Conservation (phyloP, 495 filamentous ascomycete genomes). For the Xylona heveae region DNA sequence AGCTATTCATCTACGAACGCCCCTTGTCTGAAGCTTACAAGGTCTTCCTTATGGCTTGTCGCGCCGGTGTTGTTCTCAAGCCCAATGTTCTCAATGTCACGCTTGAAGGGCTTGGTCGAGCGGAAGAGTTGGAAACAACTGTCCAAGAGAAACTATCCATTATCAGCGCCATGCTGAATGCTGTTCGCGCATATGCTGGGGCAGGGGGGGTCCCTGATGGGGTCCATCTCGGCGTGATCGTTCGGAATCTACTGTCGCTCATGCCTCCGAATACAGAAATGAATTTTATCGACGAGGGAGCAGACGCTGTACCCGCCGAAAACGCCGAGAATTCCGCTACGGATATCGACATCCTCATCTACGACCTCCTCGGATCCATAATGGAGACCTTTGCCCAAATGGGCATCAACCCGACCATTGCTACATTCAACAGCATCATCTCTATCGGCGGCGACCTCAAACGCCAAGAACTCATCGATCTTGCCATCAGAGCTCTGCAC, state of each 20-base stretch:
- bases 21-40: constrained; percentile 22
- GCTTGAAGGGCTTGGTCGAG: constrained; percentile 3
- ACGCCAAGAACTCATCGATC: constrained; percentile 12
- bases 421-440: constrained; percentile 19
- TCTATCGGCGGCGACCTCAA: constrained; percentile 12
- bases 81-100: constrained; percentile 10
- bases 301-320: too few species aligned
- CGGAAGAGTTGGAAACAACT: constrained; percentile 2
- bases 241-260: not conserved
- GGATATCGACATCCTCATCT: too few species aligned
- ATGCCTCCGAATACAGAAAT: constrained; percentile 1
- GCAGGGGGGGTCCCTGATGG: constrained; percentile 14
- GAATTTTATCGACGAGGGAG: not conserved
- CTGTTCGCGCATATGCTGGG: constrained; percentile 15
- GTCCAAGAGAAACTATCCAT: constrained; percentile 8
- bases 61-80: constrained; percentile 16
- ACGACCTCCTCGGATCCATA: constrained; percentile 8
- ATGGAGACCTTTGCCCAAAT: constrained; percentile 9
- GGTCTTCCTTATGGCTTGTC: constrained; percentile 23
- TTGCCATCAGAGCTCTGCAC: constrained; percentile 11
- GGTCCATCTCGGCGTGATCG: constrained; percentile 11
- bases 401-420: constrained; percentile 7
- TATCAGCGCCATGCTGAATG: constrained; percentile 13
- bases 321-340: too few species aligned
- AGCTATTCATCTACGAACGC: constrained; percentile 22